These are phyloP conservation scores for Mortierella sp. DNA, from an alignment of 371 early-diverging fungal species.

Conservation along the genomic window DNA sequence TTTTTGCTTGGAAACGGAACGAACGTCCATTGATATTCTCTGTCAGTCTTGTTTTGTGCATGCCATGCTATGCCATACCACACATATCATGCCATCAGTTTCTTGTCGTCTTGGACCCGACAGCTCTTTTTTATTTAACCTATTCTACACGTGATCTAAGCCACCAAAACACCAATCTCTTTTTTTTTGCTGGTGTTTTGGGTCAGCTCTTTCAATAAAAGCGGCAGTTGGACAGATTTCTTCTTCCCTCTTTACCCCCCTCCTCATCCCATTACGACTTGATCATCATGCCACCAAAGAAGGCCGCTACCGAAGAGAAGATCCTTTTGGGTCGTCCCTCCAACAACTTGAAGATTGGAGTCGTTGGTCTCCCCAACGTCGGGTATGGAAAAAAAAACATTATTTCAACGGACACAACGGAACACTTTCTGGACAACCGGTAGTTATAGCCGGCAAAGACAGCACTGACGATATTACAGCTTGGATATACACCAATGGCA, in stretches of 20 bases:
- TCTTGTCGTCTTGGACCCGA: neutral
- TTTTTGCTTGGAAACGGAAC: slow-evolving; percentile 27
- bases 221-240: neutral
- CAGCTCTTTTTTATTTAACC: neutral
- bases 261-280: slow-evolving; percentile 9
- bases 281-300: slow-evolving; percentile 80
- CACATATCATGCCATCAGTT: neutral
- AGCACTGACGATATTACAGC: neutral
- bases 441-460: too few relatives aligned
- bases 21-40: neutral
- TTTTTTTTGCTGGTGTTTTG: neutral
- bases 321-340: slow-evolving; percentile 91
- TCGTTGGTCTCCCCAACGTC: slow-evolving; percentile 98
- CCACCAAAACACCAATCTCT: neutral
- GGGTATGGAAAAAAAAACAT: too few relatives aligned
- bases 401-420: too few relatives aligned
- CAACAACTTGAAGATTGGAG: slow-evolving; percentile 93
- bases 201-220: neutral
- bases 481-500: too few relatives aligned
- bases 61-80: too few relatives aligned
- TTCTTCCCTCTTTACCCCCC: slow-evolving; percentile 15
- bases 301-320: slow-evolving; percentile 86
- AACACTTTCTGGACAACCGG: too few relatives aligned
- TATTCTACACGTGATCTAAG: slow-evolving; percentile 18
- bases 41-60: neutral